Conservation (phyloP, 2,329 filamentous ascomycete genomes). For the Diaporthe humulicola region DNA sequence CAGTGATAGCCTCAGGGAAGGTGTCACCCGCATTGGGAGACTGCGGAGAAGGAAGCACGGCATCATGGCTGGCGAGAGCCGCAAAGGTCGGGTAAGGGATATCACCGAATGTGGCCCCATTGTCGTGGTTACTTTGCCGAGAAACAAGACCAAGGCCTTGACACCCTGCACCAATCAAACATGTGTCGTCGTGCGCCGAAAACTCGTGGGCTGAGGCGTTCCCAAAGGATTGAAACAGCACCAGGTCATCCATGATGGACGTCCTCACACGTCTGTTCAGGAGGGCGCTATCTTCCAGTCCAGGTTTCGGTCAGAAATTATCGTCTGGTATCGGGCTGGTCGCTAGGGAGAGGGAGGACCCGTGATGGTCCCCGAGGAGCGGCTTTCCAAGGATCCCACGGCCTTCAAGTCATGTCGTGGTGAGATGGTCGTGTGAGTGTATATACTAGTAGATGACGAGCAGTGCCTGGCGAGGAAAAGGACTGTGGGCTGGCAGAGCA, state of each 20-base stretch:
- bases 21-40: slow-evolving; percentile 14
- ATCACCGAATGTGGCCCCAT: background rate
- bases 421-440: background rate
- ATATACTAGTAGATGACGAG: background rate
- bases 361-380: slow-evolving; percentile 3
- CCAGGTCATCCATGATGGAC: slow-evolving; percentile 44
- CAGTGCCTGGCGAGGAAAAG: background rate
- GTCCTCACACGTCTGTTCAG: background rate
- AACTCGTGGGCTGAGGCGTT: slow-evolving; percentile 29
- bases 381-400: slow-evolving; percentile 8
- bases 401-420: slow-evolving; percentile 22
- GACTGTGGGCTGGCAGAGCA: background rate
- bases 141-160: slow-evolving; percentile 36
- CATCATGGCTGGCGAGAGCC: background rate
- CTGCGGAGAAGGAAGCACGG: slow-evolving; percentile 1
- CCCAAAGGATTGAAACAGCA: background rate
- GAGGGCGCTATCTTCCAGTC: background rate
- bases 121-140: background rate
- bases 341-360: slow-evolving; percentile 8
- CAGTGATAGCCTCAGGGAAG: slow-evolving; percentile 18
- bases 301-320: background rate
- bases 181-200: slow-evolving; percentile 39
- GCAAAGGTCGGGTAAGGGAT: slow-evolving; percentile 18
- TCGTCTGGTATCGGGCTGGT: slow-evolving; percentile 1
- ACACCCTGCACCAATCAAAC: slow-evolving; percentile 38